Percentiles rank a stretch among this genome's conserved stretches.
phyloP scores from a whole-genome alignment of 169 alveolate species.

The Plasmodium gallinaceum region DNA sequence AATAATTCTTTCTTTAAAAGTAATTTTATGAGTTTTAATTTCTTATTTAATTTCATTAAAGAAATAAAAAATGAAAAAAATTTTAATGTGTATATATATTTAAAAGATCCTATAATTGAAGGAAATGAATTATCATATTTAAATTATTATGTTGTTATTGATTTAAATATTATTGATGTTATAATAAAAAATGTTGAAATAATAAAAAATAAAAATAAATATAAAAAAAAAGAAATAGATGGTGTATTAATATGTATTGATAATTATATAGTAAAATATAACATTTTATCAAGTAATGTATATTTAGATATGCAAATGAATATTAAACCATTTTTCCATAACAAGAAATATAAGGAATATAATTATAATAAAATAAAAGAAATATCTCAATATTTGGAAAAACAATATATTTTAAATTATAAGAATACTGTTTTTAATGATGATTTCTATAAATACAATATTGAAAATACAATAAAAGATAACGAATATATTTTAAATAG shows the following conservation, averaged over 20 bases:
- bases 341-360: background rate
- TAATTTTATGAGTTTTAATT: conserved; percentile 47
- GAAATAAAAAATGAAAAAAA: conserved; percentile 5
- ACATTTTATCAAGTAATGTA: conserved; percentile 44
- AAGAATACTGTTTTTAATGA: conserved; percentile 39
- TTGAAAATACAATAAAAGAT: background rate
- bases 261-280: conserved; percentile 56
- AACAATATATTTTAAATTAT: conserved; percentile 16
- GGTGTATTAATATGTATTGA: conserved; percentile 45
- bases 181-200: conserved; percentile 48
- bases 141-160: conserved; percentile 48
- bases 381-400: conserved; percentile 7
- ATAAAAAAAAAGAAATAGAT: background rate
- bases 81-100: conserved; percentile 51
- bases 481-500: background rate
- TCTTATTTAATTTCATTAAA: conserved; percentile 36
- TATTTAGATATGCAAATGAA: conserved; percentile 43
- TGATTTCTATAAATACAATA: conserved; percentile 15
- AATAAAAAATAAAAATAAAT: background rate
- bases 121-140: conserved; percentile 32
- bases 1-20: conserved; percentile 47
- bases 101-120: conserved; percentile 43
- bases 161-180: conserved; percentile 28
- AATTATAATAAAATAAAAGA: conserved; percentile 5
- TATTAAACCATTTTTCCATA: conserved; percentile 20